Evolutionary conservation across 441 rosid genomes (phyloP).

Genomic region (Erodium moschatum): DNA sequence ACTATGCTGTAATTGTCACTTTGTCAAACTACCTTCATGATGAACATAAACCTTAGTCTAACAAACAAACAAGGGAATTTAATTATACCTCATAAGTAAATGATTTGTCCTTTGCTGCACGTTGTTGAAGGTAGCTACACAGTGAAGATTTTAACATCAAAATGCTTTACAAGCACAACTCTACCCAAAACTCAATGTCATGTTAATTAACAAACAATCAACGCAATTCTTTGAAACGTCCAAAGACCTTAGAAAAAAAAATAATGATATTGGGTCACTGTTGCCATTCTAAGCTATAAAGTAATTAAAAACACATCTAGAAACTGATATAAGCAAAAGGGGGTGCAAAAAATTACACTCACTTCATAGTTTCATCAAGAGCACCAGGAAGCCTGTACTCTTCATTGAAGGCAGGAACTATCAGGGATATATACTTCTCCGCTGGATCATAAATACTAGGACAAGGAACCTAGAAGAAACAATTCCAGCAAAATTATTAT

Average conservation of each 20-base stretch:
- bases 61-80: background rate
- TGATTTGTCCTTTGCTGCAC: conserved; percentile 62
- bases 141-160: conserved; percentile 21
- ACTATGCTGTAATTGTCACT: background rate
- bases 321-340: background rate
- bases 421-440: conserved; percentile 66
- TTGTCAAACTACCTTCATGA: no score
- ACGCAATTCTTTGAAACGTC: background rate
- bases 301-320: background rate
- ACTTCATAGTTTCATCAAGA: conserved; percentile 82
- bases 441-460: conserved; percentile 62
- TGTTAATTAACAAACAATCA: background rate
- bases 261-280: background rate
- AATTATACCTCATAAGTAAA: conserved; percentile 73
- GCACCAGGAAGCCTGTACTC: conserved; percentile 86
- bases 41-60: no score
- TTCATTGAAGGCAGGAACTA: conserved; percentile 87
- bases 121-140: conserved; percentile 74
- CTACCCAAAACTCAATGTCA: background rate
- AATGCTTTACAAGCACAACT: conserved; percentile 5
- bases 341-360: conserved; percentile 19
- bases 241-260: background rate
- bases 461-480: conserved; percentile 48
- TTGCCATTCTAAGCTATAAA: background rate
- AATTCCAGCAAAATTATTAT: conserved; percentile 14